Conservation (phyloP, 1,284 basidiomycete genomes). For the Kwoniella shivajii region DNA sequence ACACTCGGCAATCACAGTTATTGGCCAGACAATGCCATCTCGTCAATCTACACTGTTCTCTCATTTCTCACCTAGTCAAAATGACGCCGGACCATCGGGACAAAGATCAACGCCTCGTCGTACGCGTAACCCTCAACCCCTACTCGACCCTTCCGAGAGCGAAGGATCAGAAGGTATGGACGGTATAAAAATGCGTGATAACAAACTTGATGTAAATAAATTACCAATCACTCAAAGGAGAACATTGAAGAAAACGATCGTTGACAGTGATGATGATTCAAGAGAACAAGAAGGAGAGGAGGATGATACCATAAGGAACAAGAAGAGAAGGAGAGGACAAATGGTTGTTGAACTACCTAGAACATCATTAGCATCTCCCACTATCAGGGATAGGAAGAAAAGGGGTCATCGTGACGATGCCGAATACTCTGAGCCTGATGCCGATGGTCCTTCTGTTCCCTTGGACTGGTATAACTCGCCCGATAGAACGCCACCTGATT, state of each 20-base stretch:
- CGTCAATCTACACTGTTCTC: constrained; percentile 11
- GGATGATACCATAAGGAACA: not conserved
- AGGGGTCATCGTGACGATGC: not conserved
- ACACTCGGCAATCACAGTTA: not conserved
- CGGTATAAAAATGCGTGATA: constrained; percentile 8
- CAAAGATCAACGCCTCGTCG: not conserved
- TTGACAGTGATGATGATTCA: constrained; percentile 10
- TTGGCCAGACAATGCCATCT: constrained; percentile 4
- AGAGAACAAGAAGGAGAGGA: constrained; percentile 3
- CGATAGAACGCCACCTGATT: not conserved
- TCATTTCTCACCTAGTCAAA: constrained; percentile 2
- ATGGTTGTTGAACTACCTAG: too few species aligned
- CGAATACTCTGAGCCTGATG: not conserved
- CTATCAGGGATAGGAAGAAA: too few species aligned
- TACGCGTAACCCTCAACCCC: not conserved
- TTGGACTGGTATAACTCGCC: not conserved
- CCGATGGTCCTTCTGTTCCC: not conserved
- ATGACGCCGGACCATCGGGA: constrained; percentile 7
- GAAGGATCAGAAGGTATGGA: constrained; percentile 23
- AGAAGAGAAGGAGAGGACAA: not conserved
- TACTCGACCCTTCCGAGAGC: constrained; percentile 3
- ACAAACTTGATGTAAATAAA: not conserved
- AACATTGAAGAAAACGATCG: constrained; percentile 4
- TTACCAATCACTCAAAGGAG: constrained; percentile 12
- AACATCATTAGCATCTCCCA: too few species aligned